Base-by-base conservation (phyloP, 2,329 filamentous ascomycete species). In the Cercospora berteroae region DNA sequence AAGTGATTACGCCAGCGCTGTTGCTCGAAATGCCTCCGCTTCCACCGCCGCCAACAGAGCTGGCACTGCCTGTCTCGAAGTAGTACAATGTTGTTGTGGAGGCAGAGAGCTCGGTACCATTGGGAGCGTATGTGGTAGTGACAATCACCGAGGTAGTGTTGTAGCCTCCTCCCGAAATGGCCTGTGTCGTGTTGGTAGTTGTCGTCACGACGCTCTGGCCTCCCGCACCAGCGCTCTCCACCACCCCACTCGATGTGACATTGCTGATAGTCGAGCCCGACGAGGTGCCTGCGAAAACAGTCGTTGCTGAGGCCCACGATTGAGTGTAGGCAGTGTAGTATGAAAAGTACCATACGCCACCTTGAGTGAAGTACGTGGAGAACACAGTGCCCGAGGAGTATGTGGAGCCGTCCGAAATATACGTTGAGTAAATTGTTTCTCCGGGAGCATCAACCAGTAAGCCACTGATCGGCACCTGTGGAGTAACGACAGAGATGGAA, bases 251-350 rank as follows among this genome's bases (percentile, higher is more conserved):
- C 27, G 67, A 68, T 16, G 67, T 65, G n/a, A 67, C 65, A 50
- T 72, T 74, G 23, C 68, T 68, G 23, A 69, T 57, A 1, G 70
- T 60, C 5, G 69, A 62, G 6, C 69, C 66, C 2, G 74, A 74
- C 31, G 70, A 69, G 4, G 72, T 69, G 27, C 69, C 69, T 5
- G 67, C 71, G 27, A 73, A 74, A 9, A 74, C 70, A 1, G 75
- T 75, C 1, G 75, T 74, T 5, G 74, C 71, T 5, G 74, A 70
- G 7, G 72, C 64, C 75, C 75, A 78, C 16, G 72, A 71, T 12
- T 71, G 63, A 9, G 69, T 74, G 58, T 66, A 78, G 4, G 74
- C 65, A 12, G 70, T 75, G 63, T 71, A 77, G 65, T 75, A 77
- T 7, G 72, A 61, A 23, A 59, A 70, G 65, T 74, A 77, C 75